Conservation (phyloP, 805 yeast genomes). For the Metschnikowia matae region DNA sequence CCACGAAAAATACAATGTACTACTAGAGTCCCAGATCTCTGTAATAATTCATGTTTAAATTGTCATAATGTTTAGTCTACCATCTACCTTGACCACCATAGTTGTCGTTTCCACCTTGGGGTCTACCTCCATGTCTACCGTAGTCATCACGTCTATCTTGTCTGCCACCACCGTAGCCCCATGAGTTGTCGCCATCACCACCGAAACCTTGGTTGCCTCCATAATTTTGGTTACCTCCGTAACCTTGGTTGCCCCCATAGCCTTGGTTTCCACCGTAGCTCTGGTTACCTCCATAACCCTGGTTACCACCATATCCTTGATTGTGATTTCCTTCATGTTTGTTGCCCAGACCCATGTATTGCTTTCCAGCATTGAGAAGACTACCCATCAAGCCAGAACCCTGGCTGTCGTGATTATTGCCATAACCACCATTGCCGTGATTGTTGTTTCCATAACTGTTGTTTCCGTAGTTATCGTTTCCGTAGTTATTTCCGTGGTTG, state of each 20-base stretch:
- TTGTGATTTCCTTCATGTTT: neutral
- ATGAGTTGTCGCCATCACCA: neutral
- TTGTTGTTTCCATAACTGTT: neutral
- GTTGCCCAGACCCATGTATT: slow-evolving; percentile 1
- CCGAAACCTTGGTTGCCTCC: slow-evolving; percentile 1
- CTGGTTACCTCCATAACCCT: neutral
- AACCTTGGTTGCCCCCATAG: neutral
- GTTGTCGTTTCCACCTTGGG: slow-evolving; percentile 6
- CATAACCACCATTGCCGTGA: neutral
- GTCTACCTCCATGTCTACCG: slow-evolving; percentile 5
- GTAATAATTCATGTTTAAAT: too few species aligned
- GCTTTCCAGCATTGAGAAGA: slow-evolving; percentile 1
- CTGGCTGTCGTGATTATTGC: slow-evolving; percentile 2
- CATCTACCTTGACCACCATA: slow-evolving; percentile 11
- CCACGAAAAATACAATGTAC: too few species aligned
- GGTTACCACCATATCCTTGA: slow-evolving; percentile 7
- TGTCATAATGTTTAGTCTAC: neutral
- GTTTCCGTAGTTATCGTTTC: neutral
- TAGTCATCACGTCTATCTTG: slow-evolving; percentile 2
- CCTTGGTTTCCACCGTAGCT: slow-evolving; percentile 6
- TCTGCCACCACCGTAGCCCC: slow-evolving; percentile 8
- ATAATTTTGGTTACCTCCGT: slow-evolving; percentile 3
- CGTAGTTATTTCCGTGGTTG: slow-evolving; percentile 3
- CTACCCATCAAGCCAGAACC: slow-evolving; percentile 1
- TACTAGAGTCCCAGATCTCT: too few species aligned